Evolutionary conservation across 192 early-diverging fungal genomes (phyloP), one percentile per base, ranked within the genome.

Genomic region (Umbelopsis ramanniana): DNA sequence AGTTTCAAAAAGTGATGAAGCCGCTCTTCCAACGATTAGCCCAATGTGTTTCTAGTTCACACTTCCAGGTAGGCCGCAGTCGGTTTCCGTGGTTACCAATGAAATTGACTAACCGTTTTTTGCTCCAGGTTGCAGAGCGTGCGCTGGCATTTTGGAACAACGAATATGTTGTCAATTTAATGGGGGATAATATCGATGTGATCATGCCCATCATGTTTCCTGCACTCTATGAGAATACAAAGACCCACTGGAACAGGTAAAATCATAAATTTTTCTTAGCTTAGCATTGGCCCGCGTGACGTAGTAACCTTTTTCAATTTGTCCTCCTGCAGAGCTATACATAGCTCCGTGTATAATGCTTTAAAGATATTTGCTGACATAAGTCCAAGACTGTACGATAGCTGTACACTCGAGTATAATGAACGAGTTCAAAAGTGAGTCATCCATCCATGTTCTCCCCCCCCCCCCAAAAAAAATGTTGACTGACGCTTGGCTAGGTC

Each of bases 111-210:
- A 33, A 12, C 35, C 24, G 21, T 68, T 15, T 26, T 17, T n/a
- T 29, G 22, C 38, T 46, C 12, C 48, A 90, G 89, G 89, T 95
- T 19, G 93, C 94, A 21, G 95, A 97, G 80, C 86, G 95, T 67
- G 93, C 95, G 19, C 83, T 97, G 37, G 91, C 89, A 67, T 94
- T 90, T 83, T 97, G 95, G 95, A 94, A 94, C 82, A 97, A 96
- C 76, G 92, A 92, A 75, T 96, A 94, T 76, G 89, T 96, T 79
- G 92, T 92, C 67, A 93, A 88, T 74, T 78, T 97, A 77, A 94
- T 97, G 73, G 88, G 89, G 7, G 92, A 95, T 71, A 94, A 97
- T 85, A 92, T 90, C 26, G 80, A 79, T 40, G 86, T 92, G 37
- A 90, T 97, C 26, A 79, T 97, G 77, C 95, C 95, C 9, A 92